Conservation (phyloP, 495 filamentous ascomycete species). For the Aspergillus cavernicola region DNA sequence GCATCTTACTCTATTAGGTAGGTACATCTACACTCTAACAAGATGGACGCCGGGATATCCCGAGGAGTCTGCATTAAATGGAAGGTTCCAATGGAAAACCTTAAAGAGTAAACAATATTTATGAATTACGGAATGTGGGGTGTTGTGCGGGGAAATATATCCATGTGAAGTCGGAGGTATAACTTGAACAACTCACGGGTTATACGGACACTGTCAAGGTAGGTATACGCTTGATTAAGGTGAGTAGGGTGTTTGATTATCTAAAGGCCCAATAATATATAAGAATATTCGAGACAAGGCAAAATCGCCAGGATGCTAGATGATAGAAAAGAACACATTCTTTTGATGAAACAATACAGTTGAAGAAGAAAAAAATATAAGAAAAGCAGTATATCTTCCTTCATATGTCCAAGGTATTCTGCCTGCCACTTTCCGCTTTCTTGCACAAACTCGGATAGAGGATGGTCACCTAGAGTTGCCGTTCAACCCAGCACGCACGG, state of each 20-base stretch:
- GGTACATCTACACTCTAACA: too few species aligned
- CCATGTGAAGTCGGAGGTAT: not conserved
- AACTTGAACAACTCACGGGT: not conserved
- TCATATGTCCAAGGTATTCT: constrained; percentile 7
- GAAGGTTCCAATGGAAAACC: too few species aligned
- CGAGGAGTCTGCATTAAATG: too few species aligned
- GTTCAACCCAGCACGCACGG: constrained; percentile 53
- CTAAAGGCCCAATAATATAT: constrained; percentile 10
- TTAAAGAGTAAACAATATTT: too few species aligned
- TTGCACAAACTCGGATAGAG: not conserved
- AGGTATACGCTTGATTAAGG: not conserved
- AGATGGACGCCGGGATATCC: too few species aligned
- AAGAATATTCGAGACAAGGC: constrained; percentile 5
- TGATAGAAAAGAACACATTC: constrained; percentile 18
- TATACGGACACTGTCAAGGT: too few species aligned
- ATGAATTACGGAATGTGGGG: too few species aligned
- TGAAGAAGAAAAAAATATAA: constrained; percentile 7
- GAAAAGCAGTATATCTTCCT: not conserved
- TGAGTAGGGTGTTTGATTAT: not conserved
- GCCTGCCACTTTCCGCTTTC: too few species aligned
- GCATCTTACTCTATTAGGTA: too few species aligned
- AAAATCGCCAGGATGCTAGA: constrained; percentile 5
- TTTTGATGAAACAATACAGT: constrained; percentile 18
- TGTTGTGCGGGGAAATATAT: not conserved
- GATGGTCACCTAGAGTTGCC: constrained; percentile 17